These are phyloP conservation scores for Cryptococcus sp. DNA, from an alignment of 1,284 basidiomycete genomes.

Conservation along the genomic window DNA sequence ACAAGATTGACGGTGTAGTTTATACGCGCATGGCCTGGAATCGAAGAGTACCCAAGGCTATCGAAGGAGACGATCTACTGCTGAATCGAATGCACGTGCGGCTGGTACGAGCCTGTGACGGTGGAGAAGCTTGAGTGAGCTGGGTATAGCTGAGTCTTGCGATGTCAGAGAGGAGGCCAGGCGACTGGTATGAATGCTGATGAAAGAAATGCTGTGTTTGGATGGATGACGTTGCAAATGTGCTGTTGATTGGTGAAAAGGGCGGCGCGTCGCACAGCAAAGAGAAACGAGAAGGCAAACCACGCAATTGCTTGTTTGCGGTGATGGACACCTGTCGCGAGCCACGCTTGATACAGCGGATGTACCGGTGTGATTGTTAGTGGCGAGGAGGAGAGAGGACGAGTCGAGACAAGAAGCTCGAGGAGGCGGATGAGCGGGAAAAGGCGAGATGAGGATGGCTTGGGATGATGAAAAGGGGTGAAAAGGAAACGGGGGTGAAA, in stretches of 20 bases:
- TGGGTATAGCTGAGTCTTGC: too few species aligned
- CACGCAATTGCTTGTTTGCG: too few species aligned
- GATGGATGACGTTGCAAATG: background rate
- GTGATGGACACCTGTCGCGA: too few species aligned
- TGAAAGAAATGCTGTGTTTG: constrained; percentile 6
- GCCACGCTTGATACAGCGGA: background rate
- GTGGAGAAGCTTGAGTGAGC: too few species aligned
- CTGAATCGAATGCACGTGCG: too few species aligned
- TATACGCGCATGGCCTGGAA: constrained; percentile 5
- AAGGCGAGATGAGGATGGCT: background rate
- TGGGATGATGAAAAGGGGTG: background rate
- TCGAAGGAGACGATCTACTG: too few species aligned
- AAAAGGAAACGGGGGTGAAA: background rate
- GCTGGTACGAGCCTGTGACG: too few species aligned
- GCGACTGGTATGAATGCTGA: background rate
- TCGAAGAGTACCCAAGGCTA: too few species aligned
- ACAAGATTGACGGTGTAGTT: background rate
- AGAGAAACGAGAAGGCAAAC: too few species aligned
- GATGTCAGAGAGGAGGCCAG: too few species aligned
- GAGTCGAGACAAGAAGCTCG: background rate
- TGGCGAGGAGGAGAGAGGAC: background rate
- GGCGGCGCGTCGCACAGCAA: too few species aligned
- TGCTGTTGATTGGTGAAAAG: too few species aligned
- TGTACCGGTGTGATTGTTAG: background rate
- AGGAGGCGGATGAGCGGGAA: background rate